Evolutionary conservation across 2,329 filamentous ascomycete species (phyloP), one percentile per base, ranked within the genome.

Genomic region (Penicillium oxalicum): DNA sequence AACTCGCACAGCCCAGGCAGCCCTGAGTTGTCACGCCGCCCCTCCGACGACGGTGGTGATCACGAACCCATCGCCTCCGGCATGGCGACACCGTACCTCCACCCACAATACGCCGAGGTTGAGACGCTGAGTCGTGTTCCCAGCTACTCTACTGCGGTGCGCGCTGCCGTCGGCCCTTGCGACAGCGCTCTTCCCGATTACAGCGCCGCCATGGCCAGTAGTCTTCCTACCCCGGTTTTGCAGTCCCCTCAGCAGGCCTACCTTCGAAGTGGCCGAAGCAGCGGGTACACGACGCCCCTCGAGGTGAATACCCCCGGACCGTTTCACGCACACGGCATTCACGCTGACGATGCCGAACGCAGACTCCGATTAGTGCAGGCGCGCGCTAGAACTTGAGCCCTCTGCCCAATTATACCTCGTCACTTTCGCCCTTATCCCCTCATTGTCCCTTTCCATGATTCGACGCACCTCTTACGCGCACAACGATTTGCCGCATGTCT

Each of bases 81-180:
- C 26, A 63, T 69, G 59, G 67, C 66, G 5, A 74, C 70, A 1
- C 71, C 70, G 7, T 63, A 63, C 52, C 29, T 32, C 11, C 65
- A 67, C 40, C 66, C 65, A 9, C 70, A 73, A 51, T 74, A 76
- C 41, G 71, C 76, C 13, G 82, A 86, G 53, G 70, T 88, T 56
- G 77, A 79, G 41, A 79, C 82, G 54, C 71, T 90, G 37, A 86
- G 77, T 64, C 86, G 86, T 55, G 86, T 91, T 2, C 87, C 87
- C 1, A 90, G 86, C 48, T 91, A 91, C 64, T 78, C 79, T 12
- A 90, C 87, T 1, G 87, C 87, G 0, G 80, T 89, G 26, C 81
- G 80, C 54, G 80, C 83, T 0, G 80, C 82, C 4, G 78, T 81
- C 12, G 76, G 79, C 32, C 74, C 75, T 5, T 74, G 76, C 24